Conservation (phyloP, 2,329 filamentous ascomycete species). For the Colletotrichum sublineola region DNA sequence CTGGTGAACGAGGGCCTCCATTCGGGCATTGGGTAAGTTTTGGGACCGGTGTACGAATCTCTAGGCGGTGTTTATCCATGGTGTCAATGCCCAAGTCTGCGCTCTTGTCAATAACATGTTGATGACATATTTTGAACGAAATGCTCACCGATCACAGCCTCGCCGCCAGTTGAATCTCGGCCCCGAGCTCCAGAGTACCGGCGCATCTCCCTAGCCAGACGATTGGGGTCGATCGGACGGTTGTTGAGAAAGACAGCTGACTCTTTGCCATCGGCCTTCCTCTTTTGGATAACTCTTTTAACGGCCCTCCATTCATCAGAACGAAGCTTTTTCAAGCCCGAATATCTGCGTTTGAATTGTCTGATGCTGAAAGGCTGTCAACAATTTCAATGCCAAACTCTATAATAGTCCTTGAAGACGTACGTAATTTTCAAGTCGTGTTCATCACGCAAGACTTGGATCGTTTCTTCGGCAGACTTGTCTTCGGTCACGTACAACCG, state of each 20-base stretch:
- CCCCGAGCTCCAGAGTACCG: background rate
- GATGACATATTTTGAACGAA: rapidly evolving
- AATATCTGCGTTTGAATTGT: constrained; percentile 7
- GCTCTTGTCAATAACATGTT: background rate
- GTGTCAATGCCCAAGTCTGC: constrained; percentile 1
- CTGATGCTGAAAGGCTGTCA: background rate
- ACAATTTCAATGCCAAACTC: rapidly evolving
- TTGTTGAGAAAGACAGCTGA: background rate
- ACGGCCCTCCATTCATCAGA: constrained; percentile 5
- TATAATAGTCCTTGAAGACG: rapidly evolving
- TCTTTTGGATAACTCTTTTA: background rate
- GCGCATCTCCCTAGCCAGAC: background rate
- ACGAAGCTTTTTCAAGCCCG: constrained; percentile 4
- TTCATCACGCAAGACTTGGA: background rate
- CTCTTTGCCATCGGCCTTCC: background rate
- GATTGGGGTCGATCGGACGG: background rate
- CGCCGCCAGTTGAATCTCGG: background rate
- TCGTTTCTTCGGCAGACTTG: constrained; percentile 6
- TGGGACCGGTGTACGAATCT: background rate
- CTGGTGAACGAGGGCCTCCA: background rate
- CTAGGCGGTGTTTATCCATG: background rate
- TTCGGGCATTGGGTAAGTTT: background rate
- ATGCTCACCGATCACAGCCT: background rate
- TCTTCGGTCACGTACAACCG: constrained; percentile 9
- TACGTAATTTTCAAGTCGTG: background rate